A percentile compares a stretch with the other conserved stretches of the same genome.
Conservation (phyloP, 2,329 filamentous ascomycete species). For the Drechslerella coelobrocha region DNA sequence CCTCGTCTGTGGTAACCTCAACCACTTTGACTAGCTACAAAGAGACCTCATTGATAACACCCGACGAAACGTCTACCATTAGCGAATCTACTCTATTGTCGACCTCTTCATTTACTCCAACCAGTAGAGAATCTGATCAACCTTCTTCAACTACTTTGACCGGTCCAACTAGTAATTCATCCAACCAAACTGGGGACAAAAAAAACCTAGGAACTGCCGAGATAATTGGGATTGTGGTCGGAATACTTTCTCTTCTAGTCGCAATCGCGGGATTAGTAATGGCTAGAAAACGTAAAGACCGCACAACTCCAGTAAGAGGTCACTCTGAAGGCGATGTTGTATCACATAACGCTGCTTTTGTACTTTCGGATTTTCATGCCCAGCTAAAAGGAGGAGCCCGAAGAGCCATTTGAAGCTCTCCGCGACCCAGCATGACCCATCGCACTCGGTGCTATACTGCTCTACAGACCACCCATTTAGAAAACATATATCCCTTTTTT, state of each 20-base stretch:
- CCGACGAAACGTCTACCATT: neutral
- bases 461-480: too few species aligned
- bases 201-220: neutral
- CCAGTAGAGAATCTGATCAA: neutral
- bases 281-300: neutral
- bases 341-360: too few species aligned
- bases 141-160: neutral
- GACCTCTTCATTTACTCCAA: too few species aligned
- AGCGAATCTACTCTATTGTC: too few species aligned
- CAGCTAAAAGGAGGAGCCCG: too few species aligned
- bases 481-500: too few species aligned
- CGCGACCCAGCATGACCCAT: too few species aligned
- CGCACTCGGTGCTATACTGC: too few species aligned
- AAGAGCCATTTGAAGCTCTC: too few species aligned
- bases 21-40: neutral
- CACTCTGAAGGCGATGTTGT: too few species aligned
- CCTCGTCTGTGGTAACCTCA: constrained; percentile 7
- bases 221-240: constrained; percentile 6
- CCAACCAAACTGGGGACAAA: neutral
- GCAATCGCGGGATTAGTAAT: constrained; percentile 1
- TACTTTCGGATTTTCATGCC: too few species aligned
- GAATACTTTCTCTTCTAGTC: constrained; percentile 3
- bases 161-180: neutral
- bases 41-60: neutral
- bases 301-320: too few species aligned